Evolutionary conservation across 139 green algal species (phyloP), one percentile per base, ranked within the genome.

Genomic region (Raphidocelis subcapitata): DNA sequence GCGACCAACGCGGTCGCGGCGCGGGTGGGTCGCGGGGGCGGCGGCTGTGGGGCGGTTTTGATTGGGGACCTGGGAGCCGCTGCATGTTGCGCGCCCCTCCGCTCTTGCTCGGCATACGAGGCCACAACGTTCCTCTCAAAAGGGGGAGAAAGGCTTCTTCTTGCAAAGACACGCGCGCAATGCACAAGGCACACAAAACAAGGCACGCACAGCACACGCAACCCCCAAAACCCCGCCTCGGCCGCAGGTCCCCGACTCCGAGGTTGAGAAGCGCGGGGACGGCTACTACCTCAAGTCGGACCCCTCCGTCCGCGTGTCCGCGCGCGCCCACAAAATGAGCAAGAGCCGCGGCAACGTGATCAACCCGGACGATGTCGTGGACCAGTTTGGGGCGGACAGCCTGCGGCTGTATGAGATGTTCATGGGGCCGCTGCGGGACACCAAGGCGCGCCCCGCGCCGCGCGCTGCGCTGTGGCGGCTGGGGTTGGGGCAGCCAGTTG

Each of bases 401-500:
- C 82, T 99, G 79, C 85, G 96, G 16, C 90, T 99, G 57, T 99
- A 99, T 72, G 96, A 99, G 80, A 99, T 99, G 96, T 99, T 99
- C 82, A 98, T 99, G 93, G 96, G 96, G 5, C 96, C 96, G 18
- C 87, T 99, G 63, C 66, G 84, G 3, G 93, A 97, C 47, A 96
- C 90, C 52, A 97, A 97, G 87, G 92, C 92, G 46, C 10, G 70
- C 16, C 15, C 32, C 5, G n/a, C n/a, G n/a, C n/a, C n/a, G n/a
- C n/a, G n/a, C n/a, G n/a, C n/a, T 60, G 37, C 4, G 2, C n/a
- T 8, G 54, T n/a, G 54, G 4, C 32, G 21, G 46, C 46, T 64
- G 32, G 5, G 36, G 33, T 5, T 35, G 23, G 23, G 5, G 10
- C 32, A 37, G 64, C 32, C 44, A n/a, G 64, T 21, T 56, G 21